Base-by-base conservation (phyloP, 768 basidiomycete species). In the Brasilioporus rufonigricans region DNA sequence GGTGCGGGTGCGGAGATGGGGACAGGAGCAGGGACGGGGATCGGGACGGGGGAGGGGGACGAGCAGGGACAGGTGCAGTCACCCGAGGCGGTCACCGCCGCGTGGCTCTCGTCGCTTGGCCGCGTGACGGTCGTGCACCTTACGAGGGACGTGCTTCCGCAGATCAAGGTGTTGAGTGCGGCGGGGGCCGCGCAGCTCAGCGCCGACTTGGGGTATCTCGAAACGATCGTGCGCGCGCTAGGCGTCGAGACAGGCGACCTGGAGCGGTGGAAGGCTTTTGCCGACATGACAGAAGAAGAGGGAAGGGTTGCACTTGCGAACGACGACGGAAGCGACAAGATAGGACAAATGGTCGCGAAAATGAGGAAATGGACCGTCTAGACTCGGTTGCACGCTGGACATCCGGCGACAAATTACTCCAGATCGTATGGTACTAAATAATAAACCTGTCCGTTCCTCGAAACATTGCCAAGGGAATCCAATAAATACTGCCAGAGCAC, bases 61-160 rank as follows among this genome's bases (percentile, higher is more conserved):
- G 54, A 48, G 9, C 38, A 46, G 29, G 48, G 33, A 0, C 21
- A 47, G 32, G 48, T 16, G 18, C 35, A 70, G 12, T 81, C 86
- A 48, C 84, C 91, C 5, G 94, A 95, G 67, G 78, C 81, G 2
- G 89, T 98, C 18, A 85, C 93, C 5, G 86, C 91, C 1, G 87
- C 91, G 2, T 98, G 96, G 95, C 83, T 98, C 12, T 82, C 88
- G 32, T 94, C 93, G 10, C 80, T 98, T n/a, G 89, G 92, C 0
- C 85, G 89, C 44, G 80, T 87, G 13, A 81, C 94, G 43, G 77
- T 96, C 35, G 76, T 81, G 2, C 81, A 94, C 66, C 76, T 99
- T 44, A 90, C 89, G 4, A 65, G 69, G 26, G 75, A 75, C 19
- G 76, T 92, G 31, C 78, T 99, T 1, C 93, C 95, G 14, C 74